Conservation (phyloP, 768 basidiomycete genomes). For the Pisolithus albus region DNA sequence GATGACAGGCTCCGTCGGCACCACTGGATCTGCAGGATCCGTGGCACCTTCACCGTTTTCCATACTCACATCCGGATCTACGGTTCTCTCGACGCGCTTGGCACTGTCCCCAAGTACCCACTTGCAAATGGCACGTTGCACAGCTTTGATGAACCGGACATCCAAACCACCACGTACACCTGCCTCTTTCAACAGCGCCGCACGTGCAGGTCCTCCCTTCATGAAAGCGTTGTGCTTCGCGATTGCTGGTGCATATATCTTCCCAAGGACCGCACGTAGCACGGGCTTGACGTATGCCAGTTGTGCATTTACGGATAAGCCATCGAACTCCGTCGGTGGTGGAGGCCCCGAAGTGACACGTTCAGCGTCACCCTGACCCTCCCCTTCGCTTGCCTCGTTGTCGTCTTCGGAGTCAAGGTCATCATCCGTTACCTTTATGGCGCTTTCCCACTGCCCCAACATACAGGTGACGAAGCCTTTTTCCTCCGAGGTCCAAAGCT, state of each 20-base stretch:
- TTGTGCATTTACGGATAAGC: constrained; percentile 48
- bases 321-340: constrained; percentile 43
- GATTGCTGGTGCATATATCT: constrained; percentile 47
- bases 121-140: constrained; percentile 25
- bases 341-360: constrained; percentile 26
- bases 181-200: constrained; percentile 24
- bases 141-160: constrained; percentile 31
- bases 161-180: constrained; percentile 34
- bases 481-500: constrained; percentile 54
- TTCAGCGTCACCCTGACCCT: constrained; percentile 32
- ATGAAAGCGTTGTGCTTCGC: constrained; percentile 49
- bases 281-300: constrained; percentile 62
- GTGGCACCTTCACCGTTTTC: background rate
- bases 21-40: background rate
- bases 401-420: constrained; percentile 24
- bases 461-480: constrained; percentile 57
- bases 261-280: constrained; percentile 51
- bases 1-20: background rate
- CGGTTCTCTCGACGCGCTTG: constrained; percentile 4
- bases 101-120: constrained; percentile 20
- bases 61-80: background rate
- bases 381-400: constrained; percentile 30
- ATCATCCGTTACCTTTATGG: constrained; percentile 23
- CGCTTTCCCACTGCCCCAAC: constrained; percentile 53
- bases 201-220: constrained; percentile 46